These are phyloP conservation scores for Solanum sejunctum DNA, from an alignment of 257 asterid genomes.

Conservation along the genomic window DNA sequence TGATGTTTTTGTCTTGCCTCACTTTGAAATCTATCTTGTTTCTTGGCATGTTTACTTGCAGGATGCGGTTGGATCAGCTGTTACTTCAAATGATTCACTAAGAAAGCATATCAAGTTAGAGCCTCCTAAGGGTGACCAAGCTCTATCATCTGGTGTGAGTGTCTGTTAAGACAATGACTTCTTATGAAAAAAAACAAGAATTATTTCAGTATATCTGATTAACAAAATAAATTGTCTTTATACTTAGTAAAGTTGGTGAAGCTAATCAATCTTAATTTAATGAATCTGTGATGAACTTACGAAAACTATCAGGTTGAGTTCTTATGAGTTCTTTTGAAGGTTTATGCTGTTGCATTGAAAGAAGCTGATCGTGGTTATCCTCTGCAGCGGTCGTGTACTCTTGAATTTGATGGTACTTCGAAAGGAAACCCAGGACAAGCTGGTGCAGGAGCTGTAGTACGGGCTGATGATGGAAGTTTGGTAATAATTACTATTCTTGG, in stretches of 20 bases:
- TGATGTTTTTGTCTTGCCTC: background rate
- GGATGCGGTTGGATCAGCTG: conserved; percentile 1
- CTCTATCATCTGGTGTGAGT: conserved; percentile 4
- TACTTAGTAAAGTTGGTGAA: background rate
- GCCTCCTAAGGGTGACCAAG: conserved; percentile 1
- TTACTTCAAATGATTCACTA: background rate
- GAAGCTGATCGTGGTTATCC: background rate
- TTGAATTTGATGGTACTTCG: conserved; percentile 13
- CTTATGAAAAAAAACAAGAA: background rate
- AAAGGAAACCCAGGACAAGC: conserved; percentile 11
- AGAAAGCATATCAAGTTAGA: conserved; percentile 4
- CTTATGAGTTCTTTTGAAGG: background rate
- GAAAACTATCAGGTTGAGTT: background rate
- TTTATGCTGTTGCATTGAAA: background rate
- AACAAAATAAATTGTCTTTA: background rate
- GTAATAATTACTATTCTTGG: background rate
- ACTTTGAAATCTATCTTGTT: background rate
- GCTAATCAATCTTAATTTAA: background rate
- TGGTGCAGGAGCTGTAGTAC: conserved; percentile 18
- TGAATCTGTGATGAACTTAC: background rate
- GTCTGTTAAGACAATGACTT: background rate
- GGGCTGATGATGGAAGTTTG: conserved; percentile 14
- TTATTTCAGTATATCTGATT: background rate
- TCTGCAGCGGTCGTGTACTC: conserved; percentile 12
- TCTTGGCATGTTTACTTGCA: background rate